These are phyloP conservation scores for Dioscorea zingiberensis DNA, from an alignment of 106 monocot genomes.

Conservation along the genomic window DNA sequence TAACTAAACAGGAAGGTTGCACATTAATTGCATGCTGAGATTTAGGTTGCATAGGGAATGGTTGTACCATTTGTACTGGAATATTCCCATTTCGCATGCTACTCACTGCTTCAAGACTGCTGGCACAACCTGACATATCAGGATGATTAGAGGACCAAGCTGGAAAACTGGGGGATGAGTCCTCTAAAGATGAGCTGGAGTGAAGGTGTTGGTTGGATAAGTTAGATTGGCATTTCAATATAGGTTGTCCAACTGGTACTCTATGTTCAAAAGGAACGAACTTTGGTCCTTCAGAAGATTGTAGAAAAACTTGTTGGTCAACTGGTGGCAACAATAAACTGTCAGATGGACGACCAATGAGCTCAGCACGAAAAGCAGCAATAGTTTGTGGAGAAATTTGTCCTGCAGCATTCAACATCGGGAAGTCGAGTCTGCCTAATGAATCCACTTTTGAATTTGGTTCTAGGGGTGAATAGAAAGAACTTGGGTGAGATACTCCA, in stretches of 20 bases:
- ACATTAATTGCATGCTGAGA: slow-evolving; percentile 34
- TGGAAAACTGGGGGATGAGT: slow-evolving; percentile 41
- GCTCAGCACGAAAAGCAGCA: slow-evolving; percentile 63
- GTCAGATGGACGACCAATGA: slow-evolving; percentile 46
- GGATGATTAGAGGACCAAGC: slow-evolving; percentile 49
- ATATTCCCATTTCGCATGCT: slow-evolving; percentile 34
- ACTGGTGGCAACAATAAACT: slow-evolving; percentile 25
- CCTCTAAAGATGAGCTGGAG: slow-evolving; percentile 22
- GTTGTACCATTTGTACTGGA: slow-evolving; percentile 34
- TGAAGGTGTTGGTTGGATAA: slow-evolving; percentile 35
- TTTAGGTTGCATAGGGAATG: slow-evolving; percentile 29
- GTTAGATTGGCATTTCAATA: slow-evolving; percentile 41
- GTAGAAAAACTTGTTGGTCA: slow-evolving; percentile 22
- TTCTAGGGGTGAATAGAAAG: slow-evolving; percentile 51
- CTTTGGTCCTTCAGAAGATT: slow-evolving; percentile 33
- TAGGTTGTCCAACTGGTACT: slow-evolving; percentile 53
- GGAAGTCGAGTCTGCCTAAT: slow-evolving; percentile 61
- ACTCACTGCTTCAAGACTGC: slow-evolving; percentile 15
- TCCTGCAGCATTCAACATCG: slow-evolving; percentile 63
- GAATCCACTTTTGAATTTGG: slow-evolving; percentile 51
- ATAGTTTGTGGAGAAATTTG: slow-evolving; percentile 77
- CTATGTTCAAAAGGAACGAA: slow-evolving; percentile 28
- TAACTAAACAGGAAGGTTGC: slow-evolving; percentile 68
- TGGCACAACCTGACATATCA: slow-evolving; percentile 10
- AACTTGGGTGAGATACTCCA: slow-evolving; percentile 57